Percentiles rank a stretch among this genome's conserved stretches.
These are phyloP conservation scores for Agaricus sinodeliciosus DNA, from an alignment of 768 basidiomycete species.

Conservation along the genomic window DNA sequence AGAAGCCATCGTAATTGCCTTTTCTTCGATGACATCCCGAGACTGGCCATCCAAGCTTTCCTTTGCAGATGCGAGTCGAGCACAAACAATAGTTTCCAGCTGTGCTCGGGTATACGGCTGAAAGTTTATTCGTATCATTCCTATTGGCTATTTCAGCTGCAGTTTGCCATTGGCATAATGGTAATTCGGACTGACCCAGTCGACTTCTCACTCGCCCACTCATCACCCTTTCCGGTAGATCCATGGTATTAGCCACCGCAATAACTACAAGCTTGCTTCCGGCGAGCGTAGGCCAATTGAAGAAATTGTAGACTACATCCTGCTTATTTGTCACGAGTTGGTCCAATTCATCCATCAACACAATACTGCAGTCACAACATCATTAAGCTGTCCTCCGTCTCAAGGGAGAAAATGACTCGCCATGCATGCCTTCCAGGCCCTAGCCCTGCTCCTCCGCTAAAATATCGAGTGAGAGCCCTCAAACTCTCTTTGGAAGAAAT, in stretches of 20 bases:
- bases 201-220: conserved; percentile 88
- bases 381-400: conserved; percentile 6
- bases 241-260: conserved; percentile 98
- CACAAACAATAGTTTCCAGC: conserved; percentile 81
- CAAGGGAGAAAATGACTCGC: conserved; percentile 34
- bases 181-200: conserved; percentile 49
- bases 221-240: conserved; percentile 92
- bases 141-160: conserved; percentile 27
- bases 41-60: conserved; percentile 42
- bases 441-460: conserved; percentile 50
- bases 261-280: conserved; percentile 90
- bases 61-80: conserved; percentile 59
- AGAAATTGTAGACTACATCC: conserved; percentile 98
- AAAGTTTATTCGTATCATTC: conserved; percentile 90
- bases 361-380: conserved; percentile 54
- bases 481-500: conserved; percentile 79
- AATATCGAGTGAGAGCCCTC: conserved; percentile 70
- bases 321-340: conserved; percentile 95
- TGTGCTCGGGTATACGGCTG: conserved; percentile 77
- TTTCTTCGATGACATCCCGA: conserved; percentile 45
- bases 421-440: conserved; percentile 87
- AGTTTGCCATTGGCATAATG: neutral
- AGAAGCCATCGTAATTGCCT: conserved; percentile 82
- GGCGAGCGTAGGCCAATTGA: conserved; percentile 95
- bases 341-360: conserved; percentile 98